phyloP scores from a whole-genome alignment of 805 yeast genomes.

The Lipomyces kockii region DNA sequence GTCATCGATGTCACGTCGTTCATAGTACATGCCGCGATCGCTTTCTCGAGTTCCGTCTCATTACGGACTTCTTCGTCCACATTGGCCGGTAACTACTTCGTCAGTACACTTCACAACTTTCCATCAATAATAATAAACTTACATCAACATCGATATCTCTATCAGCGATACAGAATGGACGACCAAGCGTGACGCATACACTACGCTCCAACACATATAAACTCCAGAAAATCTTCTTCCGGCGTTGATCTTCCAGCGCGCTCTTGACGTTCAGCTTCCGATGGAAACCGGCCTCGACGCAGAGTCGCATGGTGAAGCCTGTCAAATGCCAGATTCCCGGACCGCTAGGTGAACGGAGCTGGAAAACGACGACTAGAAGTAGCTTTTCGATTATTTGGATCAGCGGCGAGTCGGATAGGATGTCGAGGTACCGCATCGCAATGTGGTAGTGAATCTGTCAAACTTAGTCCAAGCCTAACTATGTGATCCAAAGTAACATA shows the following conservation, averaged over 20 bases:
- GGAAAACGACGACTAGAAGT: conserved; percentile 29
- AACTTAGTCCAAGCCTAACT: background rate
- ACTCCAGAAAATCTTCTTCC: conserved; percentile 31
- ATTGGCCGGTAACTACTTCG: conserved; percentile 29
- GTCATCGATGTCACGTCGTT: conserved; percentile 28
- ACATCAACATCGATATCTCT: conserved; percentile 36
- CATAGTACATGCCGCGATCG: conserved; percentile 17
- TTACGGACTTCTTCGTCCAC: conserved; percentile 33
- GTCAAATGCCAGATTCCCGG: conserved; percentile 37
- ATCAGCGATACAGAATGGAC: conserved; percentile 36
- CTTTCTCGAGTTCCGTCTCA: conserved; percentile 25
- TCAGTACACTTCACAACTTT: background rate
- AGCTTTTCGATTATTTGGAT: conserved; percentile 32
- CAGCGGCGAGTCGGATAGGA: conserved; percentile 28
- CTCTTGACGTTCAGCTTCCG: conserved; percentile 19
- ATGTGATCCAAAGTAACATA: conserved; percentile 1
- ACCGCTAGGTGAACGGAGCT: conserved; percentile 33
- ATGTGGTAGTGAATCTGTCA: conserved; percentile 23
- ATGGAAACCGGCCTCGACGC: conserved; percentile 35
- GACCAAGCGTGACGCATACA: conserved; percentile 32
- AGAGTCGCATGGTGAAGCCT: conserved; percentile 32
- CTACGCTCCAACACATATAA: conserved; percentile 32
- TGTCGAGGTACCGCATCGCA: conserved; percentile 32
- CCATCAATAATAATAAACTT: background rate
- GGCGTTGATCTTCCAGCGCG: conserved; percentile 31